These are phyloP conservation scores for Alternaria postmessia DNA, from an alignment of 2,329 filamentous ascomycete genomes.

Conservation along the genomic window DNA sequence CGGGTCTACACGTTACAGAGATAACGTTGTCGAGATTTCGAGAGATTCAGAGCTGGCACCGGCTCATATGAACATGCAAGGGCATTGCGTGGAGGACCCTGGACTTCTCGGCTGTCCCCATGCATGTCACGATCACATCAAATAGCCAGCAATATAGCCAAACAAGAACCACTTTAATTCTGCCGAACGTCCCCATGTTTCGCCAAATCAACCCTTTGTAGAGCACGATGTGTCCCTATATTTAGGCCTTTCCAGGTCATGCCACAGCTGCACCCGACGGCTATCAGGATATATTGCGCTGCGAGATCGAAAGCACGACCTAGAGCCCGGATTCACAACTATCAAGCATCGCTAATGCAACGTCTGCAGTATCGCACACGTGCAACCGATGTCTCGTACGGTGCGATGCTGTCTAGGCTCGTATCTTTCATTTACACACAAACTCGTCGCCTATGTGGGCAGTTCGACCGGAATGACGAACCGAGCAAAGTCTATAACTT, in stretches of 20 bases:
- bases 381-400: slow-evolving; percentile 29
- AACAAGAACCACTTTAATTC: slow-evolving; percentile 42
- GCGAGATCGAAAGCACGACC: slow-evolving; percentile 29
- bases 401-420: slow-evolving; percentile 25
- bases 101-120: slow-evolving; percentile 35
- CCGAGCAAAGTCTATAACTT: slow-evolving; percentile 38
- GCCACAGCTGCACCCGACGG: slow-evolving; percentile 26
- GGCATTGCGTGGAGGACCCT: slow-evolving; percentile 30
- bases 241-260: slow-evolving; percentile 36
- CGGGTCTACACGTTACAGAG: slow-evolving; percentile 11
- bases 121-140: slow-evolving; percentile 37
- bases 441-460: slow-evolving; percentile 26
- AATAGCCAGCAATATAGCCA: slow-evolving; percentile 46
- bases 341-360: slow-evolving; percentile 30
- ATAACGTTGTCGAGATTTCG: slow-evolving; percentile 20
- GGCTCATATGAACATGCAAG: slow-evolving; percentile 30
- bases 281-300: slow-evolving; percentile 30
- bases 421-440: slow-evolving; percentile 48
- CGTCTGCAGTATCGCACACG: slow-evolving; percentile 26
- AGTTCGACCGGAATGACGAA: slow-evolving; percentile 22
- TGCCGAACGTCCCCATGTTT: slow-evolving; percentile 26
- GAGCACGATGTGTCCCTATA: slow-evolving; percentile 12
- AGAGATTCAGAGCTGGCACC: slow-evolving; percentile 17
- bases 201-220: slow-evolving; percentile 30
- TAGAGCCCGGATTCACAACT: slow-evolving; percentile 36